Conservation (phyloP, 495 filamentous ascomycete genomes). For the Zalerion maritima region DNA sequence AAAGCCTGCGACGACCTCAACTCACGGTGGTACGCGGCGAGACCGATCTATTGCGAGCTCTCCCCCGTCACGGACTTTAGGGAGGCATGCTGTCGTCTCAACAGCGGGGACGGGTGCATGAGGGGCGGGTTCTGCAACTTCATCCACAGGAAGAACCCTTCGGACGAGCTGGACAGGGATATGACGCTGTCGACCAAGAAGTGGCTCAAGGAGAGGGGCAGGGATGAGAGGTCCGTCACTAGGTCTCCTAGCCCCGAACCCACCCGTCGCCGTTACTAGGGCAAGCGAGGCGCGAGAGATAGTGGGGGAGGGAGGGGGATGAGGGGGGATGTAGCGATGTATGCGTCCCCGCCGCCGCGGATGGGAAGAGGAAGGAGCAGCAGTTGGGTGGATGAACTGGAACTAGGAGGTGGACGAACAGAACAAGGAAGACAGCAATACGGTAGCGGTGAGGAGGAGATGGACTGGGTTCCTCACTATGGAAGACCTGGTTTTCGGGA, state of each 20-base stretch:
- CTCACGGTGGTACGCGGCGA: slow-evolving; percentile 88
- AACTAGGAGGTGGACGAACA: no score
- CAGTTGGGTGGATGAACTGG: no score
- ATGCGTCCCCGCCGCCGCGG: no score
- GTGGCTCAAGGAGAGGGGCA: slow-evolving; percentile 76
- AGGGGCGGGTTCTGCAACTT: slow-evolving; percentile 98
- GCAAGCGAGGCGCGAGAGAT: slow-evolving; percentile 1
- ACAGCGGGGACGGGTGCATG: slow-evolving; percentile 89
- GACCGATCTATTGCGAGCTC: slow-evolving; percentile 95
- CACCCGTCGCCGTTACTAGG: slow-evolving; percentile 49
- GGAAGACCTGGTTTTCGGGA: no score
- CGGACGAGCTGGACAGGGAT: slow-evolving; percentile 74
- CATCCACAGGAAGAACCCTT: slow-evolving; percentile 92
- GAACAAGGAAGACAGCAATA: no score
- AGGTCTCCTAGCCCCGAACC: slow-evolving; percentile 67
- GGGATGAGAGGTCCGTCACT: slow-evolving; percentile 69
- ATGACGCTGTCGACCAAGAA: slow-evolving; percentile 82
- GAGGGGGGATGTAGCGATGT: no score
- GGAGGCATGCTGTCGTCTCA: slow-evolving; percentile 92
- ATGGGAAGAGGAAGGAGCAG: no score
- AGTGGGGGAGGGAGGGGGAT: no score
- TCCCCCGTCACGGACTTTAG: slow-evolving; percentile 95
- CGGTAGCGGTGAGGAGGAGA: no score
- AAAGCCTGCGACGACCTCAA: slow-evolving; percentile 88
- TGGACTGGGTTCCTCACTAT: no score